phyloP scores from a whole-genome alignment of 1,284 basidiomycete species.

The Wolfiporia cocos region DNA sequence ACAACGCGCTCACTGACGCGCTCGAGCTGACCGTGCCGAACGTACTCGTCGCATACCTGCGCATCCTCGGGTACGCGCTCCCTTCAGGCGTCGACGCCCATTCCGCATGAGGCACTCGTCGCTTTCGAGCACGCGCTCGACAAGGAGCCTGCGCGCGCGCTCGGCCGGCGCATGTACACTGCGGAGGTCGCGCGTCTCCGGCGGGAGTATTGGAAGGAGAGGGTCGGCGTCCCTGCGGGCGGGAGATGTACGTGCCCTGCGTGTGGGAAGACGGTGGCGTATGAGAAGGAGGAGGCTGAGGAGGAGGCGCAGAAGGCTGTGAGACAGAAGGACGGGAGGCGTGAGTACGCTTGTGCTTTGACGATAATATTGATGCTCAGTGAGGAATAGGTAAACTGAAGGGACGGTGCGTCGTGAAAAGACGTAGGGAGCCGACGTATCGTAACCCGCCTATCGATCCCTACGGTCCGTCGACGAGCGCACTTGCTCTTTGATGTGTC shows the following conservation, averaged over 20 bases:
- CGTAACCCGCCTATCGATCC: conserved; percentile 7
- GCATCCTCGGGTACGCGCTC: conserved; percentile 7
- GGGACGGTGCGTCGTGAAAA: conserved; percentile 5
- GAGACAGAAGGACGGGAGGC: no score
- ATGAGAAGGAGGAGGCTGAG: conserved; percentile 1
- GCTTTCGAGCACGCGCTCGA: conserved; percentile 22
- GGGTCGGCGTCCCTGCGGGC: conserved; percentile 2
- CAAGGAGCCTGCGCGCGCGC: conserved; percentile 14
- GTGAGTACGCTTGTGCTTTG: no score
- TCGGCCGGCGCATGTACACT: conserved; percentile 10
- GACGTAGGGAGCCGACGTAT: not conserved
- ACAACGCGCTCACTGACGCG: conserved; percentile 3
- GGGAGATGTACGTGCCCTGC: conserved; percentile 10
- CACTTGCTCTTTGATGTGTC: conserved; percentile 9
- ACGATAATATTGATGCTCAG: no score
- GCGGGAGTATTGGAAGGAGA: conserved; percentile 13
- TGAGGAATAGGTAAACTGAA: conserved; percentile 10
- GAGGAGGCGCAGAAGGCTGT: not conserved
- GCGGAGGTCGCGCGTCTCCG: conserved; percentile 14
- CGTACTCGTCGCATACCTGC: conserved; percentile 14
- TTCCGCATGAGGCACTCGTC: conserved; percentile 14
- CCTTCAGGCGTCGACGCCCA: conserved; percentile 14
- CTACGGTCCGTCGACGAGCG: conserved; percentile 14
- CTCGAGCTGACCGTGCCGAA: conserved; percentile 13
- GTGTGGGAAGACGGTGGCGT: conserved; percentile 10